Evolutionary conservation across 805 yeast genomes (phyloP), one percentile per base, ranked within the genome.

Genomic region (Metschnikowia gelsemii): DNA sequence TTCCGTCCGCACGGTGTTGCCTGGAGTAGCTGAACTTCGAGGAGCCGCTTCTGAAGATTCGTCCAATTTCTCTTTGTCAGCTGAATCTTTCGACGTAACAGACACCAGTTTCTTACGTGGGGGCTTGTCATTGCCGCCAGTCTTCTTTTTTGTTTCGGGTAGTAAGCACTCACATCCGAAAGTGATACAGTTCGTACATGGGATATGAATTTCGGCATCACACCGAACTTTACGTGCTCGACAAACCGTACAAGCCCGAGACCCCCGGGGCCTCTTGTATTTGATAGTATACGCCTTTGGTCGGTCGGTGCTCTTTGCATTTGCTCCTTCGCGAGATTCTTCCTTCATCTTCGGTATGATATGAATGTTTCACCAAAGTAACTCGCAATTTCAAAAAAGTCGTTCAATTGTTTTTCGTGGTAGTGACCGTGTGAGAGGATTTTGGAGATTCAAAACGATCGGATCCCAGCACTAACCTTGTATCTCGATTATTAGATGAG

Each of bases 171-270:
- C 87, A 54, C 87, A 76, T 6, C 84, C 82, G 59, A 82, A 84
- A 3, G 84, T 81, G 25, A 76, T 69, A 57, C 91, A 84, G 59
- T 84, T 84, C 17, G 89, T 75, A 46, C 74, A 69, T 3, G 75
- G 75, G 13, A 68, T 68, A 49, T 68, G 73, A 29, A 69, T 68
- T 46, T 68, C 83, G 9, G 84, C 86, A 55, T 82, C 87, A 63
- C 95, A 85, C 25, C 89, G 75, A n/a, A 85, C 93, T 54, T 85
- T 85, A 25, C 93, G 68, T 6, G 82, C 75, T 40, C 87, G 80
- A 56, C 93, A 86, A n/a, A 84, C 84, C 29, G 78, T 74, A 56
- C 93, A 84, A 2, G 90, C 91, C 34, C 87, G 63, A 7, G 84
- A 66, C 0, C 88, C 84, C 38, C 90, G 65, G 35, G 84, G 76